Conservation (phyloP, 768 basidiomycete species). For the Lactarius sanguifluus region DNA sequence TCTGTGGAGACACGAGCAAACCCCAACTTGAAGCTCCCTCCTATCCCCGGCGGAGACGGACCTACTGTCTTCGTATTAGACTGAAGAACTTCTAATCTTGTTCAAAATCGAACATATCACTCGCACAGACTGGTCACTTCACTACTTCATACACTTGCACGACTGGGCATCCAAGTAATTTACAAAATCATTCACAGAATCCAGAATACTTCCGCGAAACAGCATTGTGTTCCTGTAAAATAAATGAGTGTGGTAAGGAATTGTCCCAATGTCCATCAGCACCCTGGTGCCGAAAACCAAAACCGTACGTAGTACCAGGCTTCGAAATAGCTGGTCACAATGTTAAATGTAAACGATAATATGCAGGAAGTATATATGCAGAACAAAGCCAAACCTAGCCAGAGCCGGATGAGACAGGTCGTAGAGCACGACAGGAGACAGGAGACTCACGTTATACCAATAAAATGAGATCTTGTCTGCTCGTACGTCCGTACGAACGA, state of each 20-base stretch:
- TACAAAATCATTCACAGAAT: neutral
- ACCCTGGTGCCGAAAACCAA: neutral
- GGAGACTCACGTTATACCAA: slow-evolving; percentile 29
- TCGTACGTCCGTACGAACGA: slow-evolving; percentile 15
- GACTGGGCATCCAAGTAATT: neutral
- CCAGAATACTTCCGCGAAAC: neutral
- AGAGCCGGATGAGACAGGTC: neutral
- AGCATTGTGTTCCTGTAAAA: neutral
- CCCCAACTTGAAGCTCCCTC: neutral
- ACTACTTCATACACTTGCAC: neutral
- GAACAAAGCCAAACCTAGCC: slow-evolving; percentile 27
- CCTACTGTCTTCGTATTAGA: neutral
- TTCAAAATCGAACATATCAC: neutral
- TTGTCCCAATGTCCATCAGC: neutral
- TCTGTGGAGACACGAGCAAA: neutral
- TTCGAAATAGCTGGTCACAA: neutral
- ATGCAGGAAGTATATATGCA: slow-evolving; percentile 27
- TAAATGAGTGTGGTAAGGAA: neutral
- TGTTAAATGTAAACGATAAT: slow-evolving; percentile 17
- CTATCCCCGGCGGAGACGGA: neutral
- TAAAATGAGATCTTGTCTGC: slow-evolving; percentile 31
- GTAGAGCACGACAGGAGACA: neutral
- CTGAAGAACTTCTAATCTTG: neutral
- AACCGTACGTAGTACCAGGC: neutral
- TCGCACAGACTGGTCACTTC: neutral